These are phyloP conservation scores for Clarireedia homoeocarpa DNA, from an alignment of 2,329 filamentous ascomycete species.

Conservation along the genomic window DNA sequence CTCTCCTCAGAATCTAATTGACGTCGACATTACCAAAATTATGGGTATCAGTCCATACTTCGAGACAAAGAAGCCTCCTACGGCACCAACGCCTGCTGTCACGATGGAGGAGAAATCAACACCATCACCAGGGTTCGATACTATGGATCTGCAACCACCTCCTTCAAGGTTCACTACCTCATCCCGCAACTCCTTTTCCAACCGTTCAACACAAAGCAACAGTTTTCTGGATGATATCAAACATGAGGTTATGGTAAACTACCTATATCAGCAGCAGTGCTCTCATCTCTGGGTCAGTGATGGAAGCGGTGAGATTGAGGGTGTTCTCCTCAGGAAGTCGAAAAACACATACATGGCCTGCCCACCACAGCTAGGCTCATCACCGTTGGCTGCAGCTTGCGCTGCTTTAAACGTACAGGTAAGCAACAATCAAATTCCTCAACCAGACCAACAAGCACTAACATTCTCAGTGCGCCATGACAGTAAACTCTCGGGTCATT, in stretches of 20 bases:
- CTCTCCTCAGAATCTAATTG: background rate
- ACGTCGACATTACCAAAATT: constrained; percentile 21
- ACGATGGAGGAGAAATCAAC: constrained; percentile 41
- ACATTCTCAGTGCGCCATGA: constrained; percentile 60
- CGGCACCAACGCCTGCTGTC: constrained; percentile 3
- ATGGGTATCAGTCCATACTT: constrained; percentile 60
- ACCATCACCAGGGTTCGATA: constrained; percentile 26
- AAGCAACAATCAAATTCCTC: constrained; percentile 22
- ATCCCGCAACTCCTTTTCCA: constrained; percentile 45
- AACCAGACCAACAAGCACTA: constrained; percentile 4
- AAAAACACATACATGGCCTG: constrained; percentile 66
- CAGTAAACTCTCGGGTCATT: constrained; percentile 71
- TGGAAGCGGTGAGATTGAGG: constrained; percentile 59
- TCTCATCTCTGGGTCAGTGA: constrained; percentile 67
- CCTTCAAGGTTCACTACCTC: constrained; percentile 42
- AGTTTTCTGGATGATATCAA: constrained; percentile 63
- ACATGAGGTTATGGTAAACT: constrained; percentile 78
- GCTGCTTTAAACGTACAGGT: constrained; percentile 65
- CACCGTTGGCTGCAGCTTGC: constrained; percentile 56
- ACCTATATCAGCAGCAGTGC: constrained; percentile 74
- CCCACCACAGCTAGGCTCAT: constrained; percentile 55
- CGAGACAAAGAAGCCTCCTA: constrained; percentile 42
- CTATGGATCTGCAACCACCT: constrained; percentile 43
- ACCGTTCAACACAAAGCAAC: constrained; percentile 39
- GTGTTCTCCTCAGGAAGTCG: constrained; percentile 62